Percentiles rank a stretch among this genome's conserved stretches.
Conservation (phyloP, 148 eudicot species). For the Nepenthes gracilis region DNA sequence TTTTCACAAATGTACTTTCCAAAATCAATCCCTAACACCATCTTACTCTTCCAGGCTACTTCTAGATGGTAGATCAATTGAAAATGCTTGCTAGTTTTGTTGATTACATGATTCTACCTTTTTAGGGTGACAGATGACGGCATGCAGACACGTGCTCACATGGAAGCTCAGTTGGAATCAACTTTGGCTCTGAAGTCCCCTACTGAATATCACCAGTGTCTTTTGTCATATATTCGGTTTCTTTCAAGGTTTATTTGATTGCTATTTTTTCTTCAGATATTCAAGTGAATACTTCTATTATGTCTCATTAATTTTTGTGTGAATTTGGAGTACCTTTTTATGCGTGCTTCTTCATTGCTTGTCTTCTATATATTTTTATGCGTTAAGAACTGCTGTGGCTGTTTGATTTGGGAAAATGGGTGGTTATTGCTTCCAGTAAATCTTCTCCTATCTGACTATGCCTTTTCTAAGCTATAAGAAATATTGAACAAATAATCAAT, state of each 20-base stretch:
- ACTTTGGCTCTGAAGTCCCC: slow-evolving; percentile 82
- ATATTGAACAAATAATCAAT: too few relatives aligned
- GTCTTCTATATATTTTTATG: background rate
- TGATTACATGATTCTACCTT: background rate
- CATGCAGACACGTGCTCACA: slow-evolving; percentile 91
- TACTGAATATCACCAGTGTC: slow-evolving; percentile 83
- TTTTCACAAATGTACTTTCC: too few relatives aligned
- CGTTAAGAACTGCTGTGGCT: background rate
- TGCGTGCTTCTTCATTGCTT: background rate
- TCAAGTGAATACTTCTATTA: too few relatives aligned
- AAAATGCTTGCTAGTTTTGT: background rate
- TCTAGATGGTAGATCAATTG: too few relatives aligned
- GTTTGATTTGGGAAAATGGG: too few relatives aligned
- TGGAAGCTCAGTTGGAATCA: slow-evolving; percentile 89
- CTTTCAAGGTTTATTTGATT: slow-evolving; percentile 57
- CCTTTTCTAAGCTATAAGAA: too few relatives aligned
- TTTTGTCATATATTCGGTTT: slow-evolving; percentile 77
- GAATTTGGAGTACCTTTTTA: background rate
- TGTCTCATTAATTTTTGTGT: background rate
- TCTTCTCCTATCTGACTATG: too few relatives aligned
- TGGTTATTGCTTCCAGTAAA: too few relatives aligned
- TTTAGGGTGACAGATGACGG: slow-evolving; percentile 93
- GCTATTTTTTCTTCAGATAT: background rate
- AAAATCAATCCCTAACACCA: too few relatives aligned
- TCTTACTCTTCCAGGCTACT: too few relatives aligned